Conservation (phyloP, 768 basidiomycete genomes). For the Lentinula guzmanii region DNA sequence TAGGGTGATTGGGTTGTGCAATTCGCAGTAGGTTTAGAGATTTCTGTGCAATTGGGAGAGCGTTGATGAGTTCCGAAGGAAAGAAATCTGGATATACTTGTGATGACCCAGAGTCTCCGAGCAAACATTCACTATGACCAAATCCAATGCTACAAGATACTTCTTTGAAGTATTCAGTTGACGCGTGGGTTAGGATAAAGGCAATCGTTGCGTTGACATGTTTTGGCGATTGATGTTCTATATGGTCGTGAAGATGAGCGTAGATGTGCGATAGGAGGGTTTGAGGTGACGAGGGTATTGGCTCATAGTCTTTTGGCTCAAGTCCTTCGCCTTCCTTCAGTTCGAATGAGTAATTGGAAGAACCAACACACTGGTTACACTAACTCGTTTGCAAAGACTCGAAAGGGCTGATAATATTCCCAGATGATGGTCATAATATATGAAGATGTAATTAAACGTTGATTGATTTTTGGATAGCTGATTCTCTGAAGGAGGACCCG, state of each 20-base stretch:
- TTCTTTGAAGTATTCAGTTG: slow-evolving; percentile 54
- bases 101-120: slow-evolving; percentile 20
- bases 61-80: slow-evolving; percentile 38
- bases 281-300: slow-evolving; percentile 37
- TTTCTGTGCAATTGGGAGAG: slow-evolving; percentile 59
- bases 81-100: slow-evolving; percentile 62
- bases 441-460: slow-evolving; percentile 39
- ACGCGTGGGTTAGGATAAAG: slow-evolving; percentile 60
- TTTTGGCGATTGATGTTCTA: slow-evolving; percentile 46
- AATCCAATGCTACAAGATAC: slow-evolving; percentile 60
- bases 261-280: slow-evolving; percentile 60
- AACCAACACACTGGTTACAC: slow-evolving; percentile 11
- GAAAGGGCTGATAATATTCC: slow-evolving; percentile 47
- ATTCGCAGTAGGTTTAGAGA: slow-evolving; percentile 60
- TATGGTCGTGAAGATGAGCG: slow-evolving; percentile 42
- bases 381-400: slow-evolving; percentile 53
- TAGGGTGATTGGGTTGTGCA: slow-evolving; percentile 59
- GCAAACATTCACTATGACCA: slow-evolving; percentile 18
- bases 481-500: slow-evolving; percentile 29
- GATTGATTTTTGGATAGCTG: slow-evolving; percentile 12
- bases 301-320: slow-evolving; percentile 31
- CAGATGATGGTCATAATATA: slow-evolving; percentile 44
- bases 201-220: slow-evolving; percentile 52
- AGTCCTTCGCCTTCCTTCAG: not conserved
- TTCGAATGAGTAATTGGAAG: not conserved